phyloP scores from a whole-genome alignment of 1,284 basidiomycete genomes.

The Marasmius tenuissimus region DNA sequence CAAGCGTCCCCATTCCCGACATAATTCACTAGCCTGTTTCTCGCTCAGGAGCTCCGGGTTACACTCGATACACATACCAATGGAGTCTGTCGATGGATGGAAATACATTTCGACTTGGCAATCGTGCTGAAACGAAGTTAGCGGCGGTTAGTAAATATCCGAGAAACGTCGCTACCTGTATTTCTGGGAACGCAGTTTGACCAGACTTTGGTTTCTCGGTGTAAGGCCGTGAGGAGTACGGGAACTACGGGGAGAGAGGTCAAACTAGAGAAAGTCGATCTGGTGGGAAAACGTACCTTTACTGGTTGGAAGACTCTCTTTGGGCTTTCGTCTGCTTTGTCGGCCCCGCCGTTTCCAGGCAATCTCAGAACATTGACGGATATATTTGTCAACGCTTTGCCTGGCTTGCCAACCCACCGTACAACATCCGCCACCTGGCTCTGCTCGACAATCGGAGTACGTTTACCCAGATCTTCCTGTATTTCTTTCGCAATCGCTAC shows the following conservation, averaged over 20 bases:
- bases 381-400: conserved; percentile 42
- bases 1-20: not conserved
- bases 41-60: not conserved
- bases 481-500: conserved; percentile 31
- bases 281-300: conserved; percentile 1
- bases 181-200: not conserved
- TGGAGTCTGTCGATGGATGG: not conserved
- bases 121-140: not conserved
- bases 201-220: not conserved
- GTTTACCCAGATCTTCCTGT: conserved; percentile 35
- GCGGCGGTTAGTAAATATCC: not conserved
- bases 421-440: conserved; percentile 37
- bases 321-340: conserved; percentile 13
- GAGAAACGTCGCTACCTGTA: not conserved
- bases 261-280: not conserved
- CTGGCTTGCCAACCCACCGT: conserved; percentile 31
- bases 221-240: not conserved
- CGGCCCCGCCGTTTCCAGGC: conserved; percentile 15
- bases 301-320: conserved; percentile 9
- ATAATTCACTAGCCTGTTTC: not conserved
- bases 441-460: conserved; percentile 43
- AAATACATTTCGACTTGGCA: conserved; percentile 6
- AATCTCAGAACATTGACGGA: conserved; percentile 46
- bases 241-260: not conserved
- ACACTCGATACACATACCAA: conserved; percentile 6